phyloP scores from a whole-genome alignment of 1,139 yeast genomes.

The Candida gigantensis region DNA sequence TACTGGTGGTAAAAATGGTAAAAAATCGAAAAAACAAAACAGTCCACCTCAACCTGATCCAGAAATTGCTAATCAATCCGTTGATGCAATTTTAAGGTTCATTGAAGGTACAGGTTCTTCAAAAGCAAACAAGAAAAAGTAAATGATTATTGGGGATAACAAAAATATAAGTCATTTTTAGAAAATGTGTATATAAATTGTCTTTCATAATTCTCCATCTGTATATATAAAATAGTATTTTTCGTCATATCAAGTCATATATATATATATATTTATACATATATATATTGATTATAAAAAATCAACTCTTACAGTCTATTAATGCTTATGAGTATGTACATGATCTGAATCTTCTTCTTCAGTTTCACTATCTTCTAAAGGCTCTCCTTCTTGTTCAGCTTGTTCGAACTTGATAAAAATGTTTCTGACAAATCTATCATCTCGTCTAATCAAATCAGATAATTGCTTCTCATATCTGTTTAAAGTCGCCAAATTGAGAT shows the following conservation, averaged over 20 bases:
- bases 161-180: too few species aligned
- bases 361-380: conserved; percentile 7
- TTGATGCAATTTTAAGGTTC: conserved; percentile 67
- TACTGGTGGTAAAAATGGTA: conserved; percentile 15
- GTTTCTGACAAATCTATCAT: conserved; percentile 39
- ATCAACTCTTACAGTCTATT: conserved; percentile 7
- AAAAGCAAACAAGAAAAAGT: conserved; percentile 16
- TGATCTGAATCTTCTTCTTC: conserved; percentile 10
- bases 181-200: conserved; percentile 2
- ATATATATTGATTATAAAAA: conserved; percentile 1
- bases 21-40: conserved; percentile 26
- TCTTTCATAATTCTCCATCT: conserved; percentile 8
- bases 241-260: too few species aligned
- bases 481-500: conserved; percentile 27
- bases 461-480: conserved; percentile 30
- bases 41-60: conserved; percentile 45
- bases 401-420: conserved; percentile 22
- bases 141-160: too few species aligned
- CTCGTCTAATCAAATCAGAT: conserved; percentile 24
- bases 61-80: conserved; percentile 57
- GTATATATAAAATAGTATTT: conserved; percentile 12
- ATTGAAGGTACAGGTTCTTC: conserved; percentile 51
- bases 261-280: conserved; percentile 6
- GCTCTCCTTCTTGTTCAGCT: conserved; percentile 11
- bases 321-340: conserved; percentile 15